These are phyloP conservation scores for Aspergillus amoenus DNA, from an alignment of 2,329 filamentous ascomycete species.

Conservation along the genomic window DNA sequence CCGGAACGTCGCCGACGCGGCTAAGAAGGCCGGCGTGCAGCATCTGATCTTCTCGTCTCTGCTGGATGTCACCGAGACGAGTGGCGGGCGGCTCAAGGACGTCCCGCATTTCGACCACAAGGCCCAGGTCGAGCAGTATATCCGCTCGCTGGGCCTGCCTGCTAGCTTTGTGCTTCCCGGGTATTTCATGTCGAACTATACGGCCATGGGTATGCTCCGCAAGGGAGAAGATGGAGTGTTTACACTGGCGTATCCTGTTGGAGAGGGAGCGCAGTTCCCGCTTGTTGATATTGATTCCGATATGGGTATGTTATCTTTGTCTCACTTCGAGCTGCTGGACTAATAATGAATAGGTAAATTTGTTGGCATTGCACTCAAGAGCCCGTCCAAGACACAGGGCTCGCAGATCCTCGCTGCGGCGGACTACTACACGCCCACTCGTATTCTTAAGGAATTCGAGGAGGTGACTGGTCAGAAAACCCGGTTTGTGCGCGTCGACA, in stretches of 20 bases:
- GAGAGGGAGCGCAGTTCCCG: constrained; percentile 38
- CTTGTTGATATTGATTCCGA: constrained; percentile 43
- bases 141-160: constrained; percentile 31
- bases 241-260: constrained; percentile 27
- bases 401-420: constrained; percentile 47
- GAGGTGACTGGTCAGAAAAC: constrained; percentile 42
- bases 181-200: constrained; percentile 46
- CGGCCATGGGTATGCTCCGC: constrained; percentile 21
- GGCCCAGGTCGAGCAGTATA: constrained; percentile 39
- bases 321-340: no score
- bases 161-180: constrained; percentile 44
- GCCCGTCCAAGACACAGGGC: constrained; percentile 47
- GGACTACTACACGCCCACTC: constrained; percentile 39
- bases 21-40: constrained; percentile 34
- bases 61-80: constrained; percentile 29
- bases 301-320: constrained; percentile 6
- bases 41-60: constrained; percentile 44
- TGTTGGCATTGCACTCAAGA: constrained; percentile 32
- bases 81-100: constrained; percentile 33
- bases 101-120: constrained; percentile 45
- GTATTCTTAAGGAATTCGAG: constrained; percentile 42
- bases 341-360: constrained; percentile 16
- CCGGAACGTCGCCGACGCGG: constrained; percentile 41
- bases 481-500: constrained; percentile 20
- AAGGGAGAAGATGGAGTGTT: constrained; percentile 26